Evolutionary conservation across 805 yeast species (phyloP).

Genomic region (Komagataella pastoris): DNA sequence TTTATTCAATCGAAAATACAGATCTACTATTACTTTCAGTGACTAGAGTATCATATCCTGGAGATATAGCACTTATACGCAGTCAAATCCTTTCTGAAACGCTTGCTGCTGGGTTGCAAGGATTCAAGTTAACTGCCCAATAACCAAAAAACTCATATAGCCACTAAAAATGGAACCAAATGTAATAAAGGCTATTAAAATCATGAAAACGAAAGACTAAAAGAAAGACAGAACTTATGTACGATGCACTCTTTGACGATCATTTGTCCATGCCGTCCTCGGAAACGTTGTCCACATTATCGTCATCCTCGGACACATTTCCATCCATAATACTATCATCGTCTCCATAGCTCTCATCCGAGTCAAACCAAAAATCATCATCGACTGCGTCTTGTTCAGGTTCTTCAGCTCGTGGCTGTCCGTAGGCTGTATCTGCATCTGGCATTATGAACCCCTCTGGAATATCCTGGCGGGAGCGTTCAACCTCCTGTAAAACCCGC

Average conservation of each 20-base stretch:
- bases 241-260: not conserved
- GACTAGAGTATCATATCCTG: not conserved
- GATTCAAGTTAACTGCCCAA: not conserved
- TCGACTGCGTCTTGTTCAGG: slow-evolving; percentile 8
- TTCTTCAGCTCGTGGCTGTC: slow-evolving; percentile 14
- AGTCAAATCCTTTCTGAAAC: not conserved
- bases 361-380: slow-evolving; percentile 9
- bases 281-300: not conserved
- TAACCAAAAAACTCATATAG: not conserved
- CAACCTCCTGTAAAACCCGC: slow-evolving; percentile 71
- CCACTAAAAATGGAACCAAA: not conserved
- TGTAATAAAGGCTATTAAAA: not conserved
- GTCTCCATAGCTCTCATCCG: slow-evolving; percentile 4
- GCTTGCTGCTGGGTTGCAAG: not conserved
- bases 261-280: slow-evolving; percentile 5
- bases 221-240: not conserved
- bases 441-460: slow-evolving; percentile 85
- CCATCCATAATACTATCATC: slow-evolving; percentile 7
- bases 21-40: not conserved
- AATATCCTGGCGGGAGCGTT: slow-evolving; percentile 69
- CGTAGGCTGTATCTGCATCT: slow-evolving; percentile 44
- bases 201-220: not conserved
- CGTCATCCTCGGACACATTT: slow-evolving; percentile 5
- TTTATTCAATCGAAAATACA: not conserved
- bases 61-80: not conserved